Conservation (phyloP, 129 eudicot species). For the Chrysanthemum makinoi region DNA sequence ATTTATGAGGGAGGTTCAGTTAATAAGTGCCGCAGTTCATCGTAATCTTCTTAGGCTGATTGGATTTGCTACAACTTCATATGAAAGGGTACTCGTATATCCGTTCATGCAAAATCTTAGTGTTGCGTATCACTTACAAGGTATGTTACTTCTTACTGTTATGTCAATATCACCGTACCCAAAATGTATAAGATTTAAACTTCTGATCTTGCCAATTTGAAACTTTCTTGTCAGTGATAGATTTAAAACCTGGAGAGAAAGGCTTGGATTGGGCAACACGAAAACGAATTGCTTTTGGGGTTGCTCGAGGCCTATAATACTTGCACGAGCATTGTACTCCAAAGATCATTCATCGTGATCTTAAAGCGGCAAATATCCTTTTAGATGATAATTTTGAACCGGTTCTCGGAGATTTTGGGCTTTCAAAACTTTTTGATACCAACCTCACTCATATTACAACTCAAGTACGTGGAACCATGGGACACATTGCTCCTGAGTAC, state of each 20-base stretch:
- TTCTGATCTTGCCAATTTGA: not conserved
- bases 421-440: slow-evolving; percentile 74
- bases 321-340: slow-evolving; percentile 93
- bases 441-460: slow-evolving; percentile 80
- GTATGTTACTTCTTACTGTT: slow-evolving; percentile 33
- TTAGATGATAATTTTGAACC: slow-evolving; percentile 76
- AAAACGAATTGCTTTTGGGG: slow-evolving; percentile 76
- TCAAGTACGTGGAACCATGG: slow-evolving; percentile 98
- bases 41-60: slow-evolving; percentile 70
- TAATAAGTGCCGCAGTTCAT: slow-evolving; percentile 94
- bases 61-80: slow-evolving; percentile 73
- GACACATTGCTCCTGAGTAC: slow-evolving; percentile 97
- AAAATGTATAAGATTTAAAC: not conserved
- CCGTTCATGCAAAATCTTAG: slow-evolving; percentile 88
- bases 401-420: slow-evolving; percentile 92
- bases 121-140: slow-evolving; percentile 84
- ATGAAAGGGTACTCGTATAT: slow-evolving; percentile 83
- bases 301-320: slow-evolving; percentile 91
- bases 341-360: slow-evolving; percentile 87
- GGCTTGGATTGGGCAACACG: slow-evolving; percentile 82
- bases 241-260: slow-evolving; percentile 81
- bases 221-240: slow-evolving; percentile 26
- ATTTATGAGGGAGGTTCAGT: slow-evolving; percentile 76
- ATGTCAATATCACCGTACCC: not conserved
- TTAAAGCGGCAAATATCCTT: slow-evolving; percentile 92